Evolutionary conservation across 352 stramenopile species (phyloP).

Genomic region (Blastocystis sp.): DNA sequence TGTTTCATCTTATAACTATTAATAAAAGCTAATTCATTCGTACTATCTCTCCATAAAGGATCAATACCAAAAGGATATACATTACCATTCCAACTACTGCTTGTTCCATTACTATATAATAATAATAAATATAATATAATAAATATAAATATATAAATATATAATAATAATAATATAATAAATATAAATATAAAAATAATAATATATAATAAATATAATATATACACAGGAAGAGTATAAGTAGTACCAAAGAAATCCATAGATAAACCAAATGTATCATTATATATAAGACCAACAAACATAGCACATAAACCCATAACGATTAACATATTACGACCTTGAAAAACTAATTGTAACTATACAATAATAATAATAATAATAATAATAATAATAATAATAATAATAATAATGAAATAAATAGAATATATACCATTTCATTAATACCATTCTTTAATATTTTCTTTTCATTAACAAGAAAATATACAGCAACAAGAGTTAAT

Average conservation of each 20-base stretch:
- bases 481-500: conserved; percentile 72
- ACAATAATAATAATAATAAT: too few species aligned
- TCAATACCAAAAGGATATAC: conserved; percentile 92
- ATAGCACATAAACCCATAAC: conserved; percentile 95
- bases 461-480: conserved; percentile 76
- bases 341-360: conserved; percentile 16
- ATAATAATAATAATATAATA: too few species aligned
- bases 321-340: conserved; percentile 78
- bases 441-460: conserved; percentile 44
- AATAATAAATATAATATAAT: conserved; percentile 50
- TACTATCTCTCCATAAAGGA: conserved; percentile 84
- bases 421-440: conserved; percentile 41
- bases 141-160: too few species aligned
- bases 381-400: too few species aligned
- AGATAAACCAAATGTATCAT: conserved; percentile 92
- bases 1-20: conserved; percentile 99
- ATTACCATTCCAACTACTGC: conserved; percentile 57
- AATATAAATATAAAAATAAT: too few species aligned
- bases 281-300: conserved; percentile 93
- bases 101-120: conserved; percentile 52
- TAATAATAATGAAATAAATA: too few species aligned
- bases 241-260: conserved; percentile 84
- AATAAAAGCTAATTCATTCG: conserved; percentile 93
- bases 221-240: conserved; percentile 63
- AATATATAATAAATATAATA: too few species aligned